Conservation (phyloP, 208 protist species). For the Tritrichomonas musculus region DNA sequence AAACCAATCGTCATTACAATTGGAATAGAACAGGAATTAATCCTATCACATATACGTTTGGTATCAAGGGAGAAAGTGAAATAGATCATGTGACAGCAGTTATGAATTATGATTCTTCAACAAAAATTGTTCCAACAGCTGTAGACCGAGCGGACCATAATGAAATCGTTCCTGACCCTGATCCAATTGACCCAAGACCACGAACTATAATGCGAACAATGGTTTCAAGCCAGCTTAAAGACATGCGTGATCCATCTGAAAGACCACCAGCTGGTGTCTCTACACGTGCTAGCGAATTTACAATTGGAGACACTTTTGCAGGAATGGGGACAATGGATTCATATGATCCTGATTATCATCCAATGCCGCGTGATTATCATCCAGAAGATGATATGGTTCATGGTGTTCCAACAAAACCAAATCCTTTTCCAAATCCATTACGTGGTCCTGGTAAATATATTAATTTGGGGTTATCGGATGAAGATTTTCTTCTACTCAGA, state of each 20-base stretch:
- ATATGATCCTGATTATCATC: neutral
- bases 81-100: slow-evolving; percentile 14
- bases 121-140: neutral
- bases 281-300: neutral
- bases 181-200: neutral
- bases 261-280: neutral
- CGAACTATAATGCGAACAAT: neutral
- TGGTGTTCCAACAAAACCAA: slow-evolving; percentile 1
- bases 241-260: neutral
- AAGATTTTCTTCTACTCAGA: neutral
- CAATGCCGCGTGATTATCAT: neutral
- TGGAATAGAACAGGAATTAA: neutral
- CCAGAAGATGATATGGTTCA: neutral
- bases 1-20: neutral
- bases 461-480: neutral
- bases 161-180: neutral
- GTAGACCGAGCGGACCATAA: slow-evolving; percentile 10
- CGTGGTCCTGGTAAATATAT: neutral
- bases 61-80: neutral
- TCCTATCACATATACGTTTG: neutral
- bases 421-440: slow-evolving; percentile 13
- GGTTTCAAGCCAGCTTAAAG: neutral
- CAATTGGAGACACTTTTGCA: neutral
- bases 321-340: slow-evolving; percentile 6
- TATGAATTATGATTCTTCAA: neutral